Evolutionary conservation across 768 basidiomycete genomes (phyloP), one percentile per base, ranked within the genome.

Genomic region (Boletus rubropictus): DNA sequence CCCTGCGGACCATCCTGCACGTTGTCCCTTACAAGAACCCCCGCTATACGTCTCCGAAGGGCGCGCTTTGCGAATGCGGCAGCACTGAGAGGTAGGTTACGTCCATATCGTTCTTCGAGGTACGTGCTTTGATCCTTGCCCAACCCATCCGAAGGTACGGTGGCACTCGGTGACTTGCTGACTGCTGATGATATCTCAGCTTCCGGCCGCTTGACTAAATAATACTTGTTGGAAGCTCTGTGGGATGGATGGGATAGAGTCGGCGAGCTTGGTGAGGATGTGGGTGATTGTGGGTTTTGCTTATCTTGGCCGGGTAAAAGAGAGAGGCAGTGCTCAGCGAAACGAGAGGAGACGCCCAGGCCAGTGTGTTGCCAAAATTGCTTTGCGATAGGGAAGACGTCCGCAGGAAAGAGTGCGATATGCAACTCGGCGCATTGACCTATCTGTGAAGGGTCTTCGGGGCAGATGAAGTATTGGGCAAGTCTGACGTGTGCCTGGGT

Each of bases 361-460:
- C 95, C 95, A 0, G 86, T 82, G 63, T 97, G 95, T 56, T 97
- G 94, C 95, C 95, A 98, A 67, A 94, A 97, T 64, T 91, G 77
- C 62, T 89, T 95, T 7, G 89, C 91, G 7, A 84, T 63, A 8
- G 75, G 58, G 56, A 76, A 83, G 4, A 77, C 65, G 4, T 79
- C 74, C 3, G 69, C 64, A 6, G 84, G 81, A 62, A 93, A 89
- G 14, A 99, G 68, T 2, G 84, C 83, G 53, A 94, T 87, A 63
- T 95, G 84, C 1, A 99, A 74, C 48, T 88, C 81, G 32, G 78
- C 68, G 52, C 75, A 69, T 39, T 61, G 53, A 44, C 50, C 57
- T 55, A 60, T 42, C 29, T 45, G 51, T 1, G 55, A 62, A 39
- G 71, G 68, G 35, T 77, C 74, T 49, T 83, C 77, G 0, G 84